These are phyloP conservation scores for Puccinia sorghi DNA, from an alignment of 1,284 basidiomycete genomes.

Conservation along the genomic window DNA sequence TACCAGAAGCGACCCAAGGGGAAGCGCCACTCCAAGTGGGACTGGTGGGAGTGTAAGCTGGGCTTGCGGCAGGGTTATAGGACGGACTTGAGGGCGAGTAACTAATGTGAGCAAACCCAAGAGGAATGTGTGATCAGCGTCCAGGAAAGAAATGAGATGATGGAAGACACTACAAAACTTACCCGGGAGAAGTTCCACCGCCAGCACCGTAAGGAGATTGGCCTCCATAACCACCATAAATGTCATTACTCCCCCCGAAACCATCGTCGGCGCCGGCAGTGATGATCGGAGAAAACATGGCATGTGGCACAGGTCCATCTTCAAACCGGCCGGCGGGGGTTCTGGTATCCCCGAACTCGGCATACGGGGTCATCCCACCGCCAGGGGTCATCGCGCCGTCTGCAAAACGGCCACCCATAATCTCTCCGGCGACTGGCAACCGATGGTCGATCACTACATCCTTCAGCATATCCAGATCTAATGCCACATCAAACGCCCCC, in stretches of 20 bases:
- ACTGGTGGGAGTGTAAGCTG: conserved; percentile 59
- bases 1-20: conserved; percentile 60
- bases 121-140: conserved; percentile 51
- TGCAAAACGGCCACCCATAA: conserved; percentile 70
- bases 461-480: conserved; percentile 98
- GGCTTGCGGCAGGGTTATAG: conserved; percentile 49
- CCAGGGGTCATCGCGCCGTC: conserved; percentile 91
- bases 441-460: conserved; percentile 97
- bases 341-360: conserved; percentile 53
- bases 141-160: conserved; percentile 48
- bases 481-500: conserved; percentile 88
- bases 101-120: conserved; percentile 17
- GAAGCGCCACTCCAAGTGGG: conserved; percentile 55
- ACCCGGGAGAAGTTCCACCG: conserved; percentile 72
- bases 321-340: conserved; percentile 52
- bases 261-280: conserved; percentile 80
- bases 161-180: conserved; percentile 69
- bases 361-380: conserved; percentile 83
- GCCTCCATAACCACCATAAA: conserved; percentile 55
- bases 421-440: conserved; percentile 65
- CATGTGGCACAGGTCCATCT: conserved; percentile 57
- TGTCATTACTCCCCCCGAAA: conserved; percentile 68
- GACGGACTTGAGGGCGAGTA: conserved; percentile 66
- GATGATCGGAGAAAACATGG: conserved; percentile 91
- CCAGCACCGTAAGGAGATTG: conserved; percentile 52